These are phyloP conservation scores for Ogataea ramenticola DNA, from an alignment of 805 yeast genomes.

Conservation along the genomic window DNA sequence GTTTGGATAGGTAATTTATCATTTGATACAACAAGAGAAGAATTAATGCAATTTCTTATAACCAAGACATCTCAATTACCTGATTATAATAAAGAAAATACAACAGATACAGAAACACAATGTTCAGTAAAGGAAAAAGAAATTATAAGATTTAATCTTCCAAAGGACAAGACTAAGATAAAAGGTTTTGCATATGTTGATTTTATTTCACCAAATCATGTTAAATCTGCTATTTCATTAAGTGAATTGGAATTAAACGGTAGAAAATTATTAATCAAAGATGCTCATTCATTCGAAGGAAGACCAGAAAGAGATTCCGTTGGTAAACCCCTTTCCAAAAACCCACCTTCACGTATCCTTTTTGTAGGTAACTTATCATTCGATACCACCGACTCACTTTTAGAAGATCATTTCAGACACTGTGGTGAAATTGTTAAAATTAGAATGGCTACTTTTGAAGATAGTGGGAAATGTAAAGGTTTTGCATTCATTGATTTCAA, in stretches of 20 bases:
- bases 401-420: slow-evolving; percentile 78
- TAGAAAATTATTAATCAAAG: slow-evolving; percentile 78
- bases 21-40: slow-evolving; percentile 75
- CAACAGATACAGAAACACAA: slow-evolving; percentile 20
- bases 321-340: slow-evolving; percentile 42
- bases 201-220: slow-evolving; percentile 53
- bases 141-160: slow-evolving; percentile 72
- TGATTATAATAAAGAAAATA: slow-evolving; percentile 17
- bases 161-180: slow-evolving; percentile 59
- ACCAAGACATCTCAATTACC: slow-evolving; percentile 44
- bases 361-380: slow-evolving; percentile 92
- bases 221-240: slow-evolving; percentile 53
- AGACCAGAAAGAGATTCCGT: slow-evolving; percentile 58
- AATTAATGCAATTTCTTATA: slow-evolving; percentile 55
- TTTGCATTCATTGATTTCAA: slow-evolving; percentile 88
- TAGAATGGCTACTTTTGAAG: slow-evolving; percentile 98
- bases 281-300: slow-evolving; percentile 76
- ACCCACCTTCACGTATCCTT: slow-evolving; percentile 82
- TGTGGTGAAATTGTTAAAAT: slow-evolving; percentile 82
- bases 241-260: slow-evolving; percentile 75
- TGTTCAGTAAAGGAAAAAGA: slow-evolving; percentile 44
- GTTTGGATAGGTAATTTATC: slow-evolving; percentile 95
- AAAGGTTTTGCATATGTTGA: slow-evolving; percentile 92
- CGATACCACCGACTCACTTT: slow-evolving; percentile 76
- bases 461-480: slow-evolving; percentile 93